Evolutionary conservation across 2,329 filamentous ascomycete genomes (phyloP).

Genomic region (Beauveria bassiana): DNA sequence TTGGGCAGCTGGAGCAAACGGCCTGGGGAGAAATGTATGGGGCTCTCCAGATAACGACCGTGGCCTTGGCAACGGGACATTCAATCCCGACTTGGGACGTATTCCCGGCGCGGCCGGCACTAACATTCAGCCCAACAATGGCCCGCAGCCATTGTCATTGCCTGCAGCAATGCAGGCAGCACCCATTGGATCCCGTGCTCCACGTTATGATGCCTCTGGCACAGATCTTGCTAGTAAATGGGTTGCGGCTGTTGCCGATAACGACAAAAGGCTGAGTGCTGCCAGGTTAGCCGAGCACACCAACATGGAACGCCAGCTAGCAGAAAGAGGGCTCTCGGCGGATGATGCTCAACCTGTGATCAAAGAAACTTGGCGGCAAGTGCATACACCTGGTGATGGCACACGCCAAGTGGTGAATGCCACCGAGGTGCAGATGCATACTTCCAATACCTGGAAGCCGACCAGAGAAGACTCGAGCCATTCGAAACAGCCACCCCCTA

Average conservation of each 20-base stretch:
- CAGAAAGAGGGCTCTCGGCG: constrained; percentile 35
- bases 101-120: constrained; percentile 31
- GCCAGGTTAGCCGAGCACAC: constrained; percentile 31
- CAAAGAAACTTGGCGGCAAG: constrained; percentile 47
- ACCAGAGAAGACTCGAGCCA: constrained; percentile 20
- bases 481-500: neutral
- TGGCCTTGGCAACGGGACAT: constrained; percentile 71
- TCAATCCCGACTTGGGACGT: constrained; percentile 53
- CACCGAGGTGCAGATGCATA: constrained; percentile 22
- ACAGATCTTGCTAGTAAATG: constrained; percentile 33
- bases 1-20: constrained; percentile 40
- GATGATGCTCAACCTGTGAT: constrained; percentile 40
- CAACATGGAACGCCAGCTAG: constrained; percentile 36
- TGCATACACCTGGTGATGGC: constrained; percentile 30
- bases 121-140: constrained; percentile 26
- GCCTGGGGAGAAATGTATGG: constrained; percentile 58
- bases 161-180: constrained; percentile 21
- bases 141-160: constrained; percentile 39
- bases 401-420: constrained; percentile 22
- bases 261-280: constrained; percentile 37
- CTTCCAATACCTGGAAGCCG: constrained; percentile 23
- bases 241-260: constrained; percentile 35
- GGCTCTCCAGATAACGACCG: constrained; percentile 64
- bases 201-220: constrained; percentile 21
- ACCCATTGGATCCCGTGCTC: constrained; percentile 24